Base-by-base conservation (phyloP, 1,284 basidiomycete species). In the Tilletia setariae region DNA sequence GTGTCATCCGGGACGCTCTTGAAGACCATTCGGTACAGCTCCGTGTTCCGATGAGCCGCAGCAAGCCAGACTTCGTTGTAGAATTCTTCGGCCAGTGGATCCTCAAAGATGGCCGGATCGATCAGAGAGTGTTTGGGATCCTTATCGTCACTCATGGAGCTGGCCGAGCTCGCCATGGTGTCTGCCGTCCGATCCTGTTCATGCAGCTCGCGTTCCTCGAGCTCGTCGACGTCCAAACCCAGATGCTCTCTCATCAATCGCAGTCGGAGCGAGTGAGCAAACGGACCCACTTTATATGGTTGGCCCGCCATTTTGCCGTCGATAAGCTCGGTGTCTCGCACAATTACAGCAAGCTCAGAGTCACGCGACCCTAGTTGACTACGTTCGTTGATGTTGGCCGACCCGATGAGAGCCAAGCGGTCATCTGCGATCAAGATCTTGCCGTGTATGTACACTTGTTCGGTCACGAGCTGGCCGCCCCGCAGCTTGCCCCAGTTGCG, bases 311-410 rank as follows among this genome's bases (percentile, higher is more conserved):
- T 98, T 0, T 86, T 90, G 66, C 92, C 92, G 70, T 76, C 79
- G 68, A 98, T 90, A 91, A 98, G 91, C 81, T 98, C 96, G 4
- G 94, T 97, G 80, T 99, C 95, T 68, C 94, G 87, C 66, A 98
- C 90, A 61, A 98, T 89, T 49, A 91, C 90, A 3, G 94, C 92
- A 23, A 98, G 84, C 82, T 99, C 95, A 4, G 94, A 97, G 83
- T 99, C 95, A 53, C 96, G 90, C 83, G 98, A 95, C 46, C 95
- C 95, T 25, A 93, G 87, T 82, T 94, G 92, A 40, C 92, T 95
- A 42, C 95, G 89, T 83, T 99, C 95, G 81, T 99, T 98, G 86
- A 98, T 95, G 82, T 98, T 98, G 21, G 95, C 95, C 68, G 94
- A 96, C n/a, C 95, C 95, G 76, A 97, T 97, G 74, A 98, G 93